These are phyloP conservation scores for Sporothrix humicola DNA, from an alignment of 2,329 filamentous ascomycete genomes.

Conservation along the genomic window DNA sequence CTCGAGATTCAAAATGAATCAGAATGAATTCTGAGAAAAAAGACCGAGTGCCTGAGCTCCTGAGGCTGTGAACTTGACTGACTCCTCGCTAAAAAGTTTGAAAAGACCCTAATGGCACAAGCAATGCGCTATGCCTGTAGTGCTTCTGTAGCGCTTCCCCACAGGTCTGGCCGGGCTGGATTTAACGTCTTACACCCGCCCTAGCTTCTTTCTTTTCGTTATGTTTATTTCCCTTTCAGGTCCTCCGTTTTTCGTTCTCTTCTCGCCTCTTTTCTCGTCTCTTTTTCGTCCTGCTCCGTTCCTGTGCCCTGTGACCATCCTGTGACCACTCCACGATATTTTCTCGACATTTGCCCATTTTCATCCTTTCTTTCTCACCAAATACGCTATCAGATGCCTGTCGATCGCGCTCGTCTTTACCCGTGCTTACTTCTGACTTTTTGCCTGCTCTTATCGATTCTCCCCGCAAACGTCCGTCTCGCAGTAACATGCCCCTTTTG, in stretches of 20 bases:
- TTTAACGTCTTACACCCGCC: neutral
- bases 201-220: too few relatives aligned
- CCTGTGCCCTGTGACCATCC: neutral
- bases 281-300: neutral
- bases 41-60: too few relatives aligned
- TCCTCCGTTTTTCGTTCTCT: neutral
- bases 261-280: neutral
- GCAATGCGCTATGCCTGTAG: neutral
- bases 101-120: neutral
- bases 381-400: neutral
- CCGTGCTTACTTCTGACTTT: neutral
- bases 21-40: too few relatives aligned
- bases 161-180: neutral
- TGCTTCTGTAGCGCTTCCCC: neutral
- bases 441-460: neutral
- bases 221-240: neutral
- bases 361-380: neutral
- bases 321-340: neutral
- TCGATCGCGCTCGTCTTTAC: constrained; percentile 16
- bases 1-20: too few relatives aligned
- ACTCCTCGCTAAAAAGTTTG: neutral
- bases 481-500: neutral
- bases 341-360: neutral
- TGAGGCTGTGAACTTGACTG: neutral
- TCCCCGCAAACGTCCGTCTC: neutral